Base-by-base conservation (phyloP, 176 grass and related monocot genomes). In the Phyllostachys edulis region DNA sequence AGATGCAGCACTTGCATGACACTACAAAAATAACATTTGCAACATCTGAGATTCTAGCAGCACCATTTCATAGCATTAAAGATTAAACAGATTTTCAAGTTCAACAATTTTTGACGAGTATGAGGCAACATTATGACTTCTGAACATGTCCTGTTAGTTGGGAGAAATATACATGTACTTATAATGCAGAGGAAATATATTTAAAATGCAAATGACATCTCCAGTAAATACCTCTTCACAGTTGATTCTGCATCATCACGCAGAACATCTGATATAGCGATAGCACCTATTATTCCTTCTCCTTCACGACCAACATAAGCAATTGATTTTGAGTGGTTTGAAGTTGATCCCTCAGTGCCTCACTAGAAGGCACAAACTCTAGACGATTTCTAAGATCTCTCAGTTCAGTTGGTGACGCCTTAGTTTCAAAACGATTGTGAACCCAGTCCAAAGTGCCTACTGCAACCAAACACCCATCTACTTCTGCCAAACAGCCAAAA, bases 261-360 rank as follows among this genome's bases (percentile, higher is more conserved):
- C 32, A 98, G 86, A 84, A 98, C 79, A 85, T 98, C 96, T 77
- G 96, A 93, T 88, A 98, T 92, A 74, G 91, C 85, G 37, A 98
- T 90, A 63, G 93, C 91, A 57, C 93, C 96, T 60, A 98, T 90
- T 87, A 98, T 92, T 82, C 96, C 96, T 92, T 98, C 93, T 79
- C 89, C 91, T 85, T 95, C 93, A 73, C 83, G 87, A 9, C 93
- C 91, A 85, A 98, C 86, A 75, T 90, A 98, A 82, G 90, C 91
- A 29, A 98, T 87, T 59, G 96, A 94, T 63, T 95, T 95, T 7
- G 96, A 98, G 46, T 93, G 82, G 57, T 85, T 88, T 41, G 89
- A 92, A 72, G 79, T 89, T 84, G 84, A 84, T n/a, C n/a, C n/a
- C n/a, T n/a, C n/a, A n/a, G n/a, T 69, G 66, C 41, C 84, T 87